Base-by-base conservation (phyloP, 345 rosid genomes). In the Linum trigynum region DNA sequence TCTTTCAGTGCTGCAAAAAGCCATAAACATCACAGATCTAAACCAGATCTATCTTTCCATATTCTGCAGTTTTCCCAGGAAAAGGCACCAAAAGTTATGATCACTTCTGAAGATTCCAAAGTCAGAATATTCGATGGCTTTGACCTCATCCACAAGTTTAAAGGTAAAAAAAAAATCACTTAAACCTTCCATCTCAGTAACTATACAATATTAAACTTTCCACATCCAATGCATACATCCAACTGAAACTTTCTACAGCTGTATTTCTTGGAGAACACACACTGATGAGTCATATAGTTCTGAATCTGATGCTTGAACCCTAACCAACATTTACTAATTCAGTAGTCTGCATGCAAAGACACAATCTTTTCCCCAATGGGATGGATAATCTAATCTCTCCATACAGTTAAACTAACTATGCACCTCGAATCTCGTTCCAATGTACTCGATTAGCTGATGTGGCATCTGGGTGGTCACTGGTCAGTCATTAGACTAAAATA, bases 31-130 rank as follows among this genome's bases (percentile, higher is more conserved):
- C 32, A 23, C 2, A 1, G 0, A 43, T 5, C 10, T 4, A 43
- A 43, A 43, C 53, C 9, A 48, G 32, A 23, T 23, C 1, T 23
- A 51, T 17, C 39, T 16, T 62, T 62, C 59, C 71, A 59, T 57
- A 40, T 53, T 48, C 45, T 85, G 59, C 87, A 92, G 88, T 86
- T 82, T 76, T 81, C 82, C 61, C 76, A 55, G 17, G 90, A 82
- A 39, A 71, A 72, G 51, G 68, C 85, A 11, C 82, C 60, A 63
- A 83, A 79, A 77, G 60, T 86, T 32, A 67, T 92, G 89, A 81
- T 90, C 58, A 72, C 92, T 8, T 88, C 92, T 4, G 96, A 90
- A 53, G 96, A 90, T 72, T 86, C 90, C 37, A 92, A 82, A 51
- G 55, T 92, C 40, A 79, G 87, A 3, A 79, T 92, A 36, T 74